phyloP scores from a whole-genome alignment of 2,329 filamentous ascomycete species.

The Didymellaceae sp. region DNA sequence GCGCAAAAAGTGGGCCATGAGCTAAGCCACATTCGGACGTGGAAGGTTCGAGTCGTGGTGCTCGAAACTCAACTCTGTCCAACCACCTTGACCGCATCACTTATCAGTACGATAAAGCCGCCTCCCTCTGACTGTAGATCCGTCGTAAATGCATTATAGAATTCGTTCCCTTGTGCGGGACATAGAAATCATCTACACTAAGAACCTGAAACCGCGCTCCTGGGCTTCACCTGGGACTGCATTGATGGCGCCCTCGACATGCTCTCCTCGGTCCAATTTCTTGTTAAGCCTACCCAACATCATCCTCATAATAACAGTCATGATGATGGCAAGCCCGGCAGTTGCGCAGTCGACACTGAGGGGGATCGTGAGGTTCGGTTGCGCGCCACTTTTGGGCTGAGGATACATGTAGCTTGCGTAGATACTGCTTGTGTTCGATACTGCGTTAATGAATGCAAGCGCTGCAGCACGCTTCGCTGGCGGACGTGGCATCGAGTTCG shows the following conservation, averaged over 20 bases:
- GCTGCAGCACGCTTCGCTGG: slow-evolving; percentile 76
- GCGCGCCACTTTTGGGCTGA: slow-evolving; percentile 45
- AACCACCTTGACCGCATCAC: not conserved
- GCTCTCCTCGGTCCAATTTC: slow-evolving; percentile 70
- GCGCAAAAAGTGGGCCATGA: slow-evolving; percentile 18
- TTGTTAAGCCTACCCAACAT: slow-evolving; percentile 71
- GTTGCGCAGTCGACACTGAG: slow-evolving; percentile 74
- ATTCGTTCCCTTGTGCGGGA: no score
- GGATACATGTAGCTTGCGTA: slow-evolving; percentile 74
- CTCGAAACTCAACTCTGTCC: slow-evolving; percentile 9
- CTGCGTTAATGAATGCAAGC: slow-evolving; percentile 76
- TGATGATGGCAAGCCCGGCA: slow-evolving; percentile 67
- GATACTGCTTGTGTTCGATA: slow-evolving; percentile 72
- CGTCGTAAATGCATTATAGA: no score
- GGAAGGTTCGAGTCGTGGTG: slow-evolving; percentile 29
- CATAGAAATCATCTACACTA: slow-evolving; percentile 61
- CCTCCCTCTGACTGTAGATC: not conserved
- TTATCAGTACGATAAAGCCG: not conserved
- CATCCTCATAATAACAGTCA: slow-evolving; percentile 67
- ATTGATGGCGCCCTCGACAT: slow-evolving; percentile 61
- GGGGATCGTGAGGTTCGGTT: slow-evolving; percentile 58
- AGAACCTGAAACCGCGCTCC: slow-evolving; percentile 70
- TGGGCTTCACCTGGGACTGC: slow-evolving; percentile 62
- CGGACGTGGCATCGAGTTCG: slow-evolving; percentile 75
- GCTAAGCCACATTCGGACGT: slow-evolving; percentile 13